Conservation (phyloP, 345 rosid genomes). For the Geranium brycei region DNA sequence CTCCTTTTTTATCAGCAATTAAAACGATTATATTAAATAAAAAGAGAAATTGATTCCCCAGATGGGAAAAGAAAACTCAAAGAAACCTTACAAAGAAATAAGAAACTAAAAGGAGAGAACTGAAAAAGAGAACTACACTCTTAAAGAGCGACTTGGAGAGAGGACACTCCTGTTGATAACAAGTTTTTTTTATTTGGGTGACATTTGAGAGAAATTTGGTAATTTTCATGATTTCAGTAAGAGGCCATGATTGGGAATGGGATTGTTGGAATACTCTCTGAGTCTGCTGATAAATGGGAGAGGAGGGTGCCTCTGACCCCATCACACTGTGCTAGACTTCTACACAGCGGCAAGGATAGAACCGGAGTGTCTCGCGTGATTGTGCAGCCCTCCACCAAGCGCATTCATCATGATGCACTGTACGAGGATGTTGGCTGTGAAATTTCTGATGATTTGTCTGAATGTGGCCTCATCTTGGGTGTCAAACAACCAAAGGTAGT, state of each 20-base stretch:
- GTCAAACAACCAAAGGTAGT: conserved; percentile 72
- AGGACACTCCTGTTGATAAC: no score
- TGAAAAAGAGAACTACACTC: no score
- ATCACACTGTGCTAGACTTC: conserved; percentile 75
- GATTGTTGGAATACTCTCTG: conserved; percentile 71
- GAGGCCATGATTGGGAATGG: conserved; percentile 64
- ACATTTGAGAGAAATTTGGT: background rate
- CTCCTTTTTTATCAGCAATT: no score
- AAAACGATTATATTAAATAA: no score
- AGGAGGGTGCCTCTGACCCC: conserved; percentile 89
- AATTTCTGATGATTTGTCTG: conserved; percentile 69
- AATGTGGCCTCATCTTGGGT: conserved; percentile 77
- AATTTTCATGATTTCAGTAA: background rate
- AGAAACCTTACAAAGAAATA: no score
- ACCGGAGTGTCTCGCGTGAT: conserved; percentile 63
- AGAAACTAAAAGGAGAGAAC: no score
- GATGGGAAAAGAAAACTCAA: no score
- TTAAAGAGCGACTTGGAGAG: no score
- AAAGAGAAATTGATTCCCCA: no score
- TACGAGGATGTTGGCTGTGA: conserved; percentile 85
- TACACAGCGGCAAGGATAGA: conserved; percentile 50
- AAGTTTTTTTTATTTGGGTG: no score
- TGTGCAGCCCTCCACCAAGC: conserved; percentile 82
- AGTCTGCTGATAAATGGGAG: conserved; percentile 81
- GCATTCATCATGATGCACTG: conserved; percentile 72